Percentiles rank a stretch among this genome's conserved stretches.
Evolutionary conservation across 805 yeast species (phyloP).

Genomic region (Wickerhamiella nectarea): DNA sequence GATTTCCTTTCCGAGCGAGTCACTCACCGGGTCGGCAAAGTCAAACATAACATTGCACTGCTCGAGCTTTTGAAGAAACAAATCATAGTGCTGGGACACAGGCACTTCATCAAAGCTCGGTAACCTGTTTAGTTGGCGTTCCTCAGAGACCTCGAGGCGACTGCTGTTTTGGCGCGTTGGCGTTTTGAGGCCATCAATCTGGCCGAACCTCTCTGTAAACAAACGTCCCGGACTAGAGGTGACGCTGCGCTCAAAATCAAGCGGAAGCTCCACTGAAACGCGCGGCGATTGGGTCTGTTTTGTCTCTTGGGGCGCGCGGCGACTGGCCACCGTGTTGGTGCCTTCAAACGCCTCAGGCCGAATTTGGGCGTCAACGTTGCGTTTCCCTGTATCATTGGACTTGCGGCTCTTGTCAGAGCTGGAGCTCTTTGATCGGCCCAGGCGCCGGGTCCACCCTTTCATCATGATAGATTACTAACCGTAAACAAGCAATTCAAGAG

Average conservation of each 20-base stretch:
- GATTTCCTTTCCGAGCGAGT: slow-evolving; percentile 83
- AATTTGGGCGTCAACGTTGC: slow-evolving; percentile 13
- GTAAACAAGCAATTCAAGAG: background rate
- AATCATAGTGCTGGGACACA: slow-evolving; percentile 61
- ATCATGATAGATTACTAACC: slow-evolving; percentile 19
- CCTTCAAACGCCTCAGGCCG: slow-evolving; percentile 23
- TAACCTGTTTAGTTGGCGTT: slow-evolving; percentile 54
- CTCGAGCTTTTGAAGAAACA: slow-evolving; percentile 77
- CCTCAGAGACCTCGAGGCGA: slow-evolving; percentile 67
- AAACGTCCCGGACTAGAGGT: slow-evolving; percentile 19
- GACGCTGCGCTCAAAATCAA: slow-evolving; percentile 2
- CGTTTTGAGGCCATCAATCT: slow-evolving; percentile 62
- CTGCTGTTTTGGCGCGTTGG: slow-evolving; percentile 91
- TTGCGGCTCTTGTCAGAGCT: slow-evolving; percentile 20
- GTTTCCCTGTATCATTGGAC: slow-evolving; percentile 7
- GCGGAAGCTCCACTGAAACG: slow-evolving; percentile 6
- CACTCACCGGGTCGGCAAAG: slow-evolving; percentile 84
- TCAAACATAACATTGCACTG: slow-evolving; percentile 93
- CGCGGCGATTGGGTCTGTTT: slow-evolving; percentile 9
- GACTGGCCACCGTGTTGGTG: slow-evolving; percentile 20
- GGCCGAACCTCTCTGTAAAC: slow-evolving; percentile 47
- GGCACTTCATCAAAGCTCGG: slow-evolving; percentile 83
- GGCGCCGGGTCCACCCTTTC: slow-evolving; percentile 30
- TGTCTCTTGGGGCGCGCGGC: slow-evolving; percentile 17
- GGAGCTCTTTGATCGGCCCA: slow-evolving; percentile 23